These are phyloP conservation scores for Penicillium rolfsii DNA, from an alignment of 2,329 filamentous ascomycete species.

Conservation along the genomic window DNA sequence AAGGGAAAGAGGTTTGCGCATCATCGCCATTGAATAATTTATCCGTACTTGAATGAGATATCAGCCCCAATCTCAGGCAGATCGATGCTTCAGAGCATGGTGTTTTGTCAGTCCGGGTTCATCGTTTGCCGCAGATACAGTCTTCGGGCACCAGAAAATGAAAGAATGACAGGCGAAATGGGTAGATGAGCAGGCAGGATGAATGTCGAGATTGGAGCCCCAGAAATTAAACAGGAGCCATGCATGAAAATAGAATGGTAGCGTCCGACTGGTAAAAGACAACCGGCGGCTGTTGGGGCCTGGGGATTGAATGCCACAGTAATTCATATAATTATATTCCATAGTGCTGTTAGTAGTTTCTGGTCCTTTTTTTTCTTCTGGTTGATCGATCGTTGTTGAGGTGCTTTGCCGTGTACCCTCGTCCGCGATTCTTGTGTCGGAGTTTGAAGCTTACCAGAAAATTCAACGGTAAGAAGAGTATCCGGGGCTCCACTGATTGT, in stretches of 20 bases:
- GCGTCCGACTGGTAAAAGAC: not conserved
- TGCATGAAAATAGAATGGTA: not conserved
- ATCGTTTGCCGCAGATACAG: slow-evolving; percentile 12
- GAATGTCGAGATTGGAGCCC: slow-evolving; percentile 18
- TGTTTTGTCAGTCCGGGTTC: slow-evolving; percentile 14
- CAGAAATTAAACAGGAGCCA: slow-evolving; percentile 14
- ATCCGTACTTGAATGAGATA: slow-evolving; percentile 25
- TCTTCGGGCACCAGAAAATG: slow-evolving; percentile 7
- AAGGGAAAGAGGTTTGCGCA: slow-evolving; percentile 11
- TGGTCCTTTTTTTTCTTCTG: not conserved
- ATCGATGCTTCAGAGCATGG: slow-evolving; percentile 12
- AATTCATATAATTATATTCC: slow-evolving; percentile 3
- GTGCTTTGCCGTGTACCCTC: not conserved
- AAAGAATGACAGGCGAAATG: slow-evolving; percentile 22
- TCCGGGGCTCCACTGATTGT: slow-evolving; percentile 42
- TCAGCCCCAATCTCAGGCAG: slow-evolving; percentile 26
- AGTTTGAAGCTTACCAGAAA: not conserved
- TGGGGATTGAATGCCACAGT: not conserved
- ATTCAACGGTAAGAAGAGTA: slow-evolving; percentile 45
- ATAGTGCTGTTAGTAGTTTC: not conserved
- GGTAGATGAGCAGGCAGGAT: slow-evolving; percentile 24
- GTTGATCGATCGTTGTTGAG: not conserved
- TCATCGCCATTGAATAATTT: slow-evolving; percentile 25
- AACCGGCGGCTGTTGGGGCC: not conserved
- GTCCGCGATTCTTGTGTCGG: not conserved